Percentiles rank a stretch among this genome's conserved stretches.
Conservation (phyloP, 352 stramenopile genomes). For the Peronosclerospora sorghi region DNA sequence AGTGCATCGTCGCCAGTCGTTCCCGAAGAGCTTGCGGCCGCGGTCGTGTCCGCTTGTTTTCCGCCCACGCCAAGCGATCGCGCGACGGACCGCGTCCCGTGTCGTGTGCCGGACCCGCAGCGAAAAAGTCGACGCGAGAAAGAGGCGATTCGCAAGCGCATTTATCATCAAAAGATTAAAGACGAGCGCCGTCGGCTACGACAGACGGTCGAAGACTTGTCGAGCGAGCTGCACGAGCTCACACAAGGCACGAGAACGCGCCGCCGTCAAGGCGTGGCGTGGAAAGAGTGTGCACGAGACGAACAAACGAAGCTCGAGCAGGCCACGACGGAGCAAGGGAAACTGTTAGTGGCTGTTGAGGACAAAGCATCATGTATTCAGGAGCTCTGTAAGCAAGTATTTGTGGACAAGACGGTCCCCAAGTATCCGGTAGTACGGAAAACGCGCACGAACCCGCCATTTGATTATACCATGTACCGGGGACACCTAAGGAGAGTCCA, state of each 20-base stretch:
- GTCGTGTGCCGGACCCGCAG: no score
- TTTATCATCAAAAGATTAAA: slow-evolving; percentile 9
- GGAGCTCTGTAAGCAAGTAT: slow-evolving; percentile 5
- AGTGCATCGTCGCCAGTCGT: no score
- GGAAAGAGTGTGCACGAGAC: slow-evolving; percentile 1
- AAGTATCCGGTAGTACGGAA: background rate
- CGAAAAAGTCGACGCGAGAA: slow-evolving; percentile 9
- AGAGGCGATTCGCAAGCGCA: slow-evolving; percentile 6
- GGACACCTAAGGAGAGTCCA: slow-evolving; percentile 13
- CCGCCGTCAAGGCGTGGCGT: background rate
- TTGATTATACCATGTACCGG: slow-evolving; percentile 17
- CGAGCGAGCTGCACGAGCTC: slow-evolving; percentile 2
- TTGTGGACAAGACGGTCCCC: background rate
- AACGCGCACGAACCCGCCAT: background rate
- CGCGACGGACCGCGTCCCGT: no score
- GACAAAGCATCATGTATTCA: slow-evolving; percentile 7
- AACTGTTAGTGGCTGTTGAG: slow-evolving; percentile 4
- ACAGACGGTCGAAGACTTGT: slow-evolving; percentile 5
- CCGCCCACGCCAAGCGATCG: no score
- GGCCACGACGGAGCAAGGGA: slow-evolving; percentile 5
- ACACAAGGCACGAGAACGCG: background rate
- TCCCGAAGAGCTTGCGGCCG: no score
- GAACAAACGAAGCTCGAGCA: slow-evolving; percentile 5
- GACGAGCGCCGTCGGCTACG: slow-evolving; percentile 5
- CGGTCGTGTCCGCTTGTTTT: no score